Base-by-base conservation (phyloP, 1,284 basidiomycete species). In the Ganoderma lingzhi region DNA sequence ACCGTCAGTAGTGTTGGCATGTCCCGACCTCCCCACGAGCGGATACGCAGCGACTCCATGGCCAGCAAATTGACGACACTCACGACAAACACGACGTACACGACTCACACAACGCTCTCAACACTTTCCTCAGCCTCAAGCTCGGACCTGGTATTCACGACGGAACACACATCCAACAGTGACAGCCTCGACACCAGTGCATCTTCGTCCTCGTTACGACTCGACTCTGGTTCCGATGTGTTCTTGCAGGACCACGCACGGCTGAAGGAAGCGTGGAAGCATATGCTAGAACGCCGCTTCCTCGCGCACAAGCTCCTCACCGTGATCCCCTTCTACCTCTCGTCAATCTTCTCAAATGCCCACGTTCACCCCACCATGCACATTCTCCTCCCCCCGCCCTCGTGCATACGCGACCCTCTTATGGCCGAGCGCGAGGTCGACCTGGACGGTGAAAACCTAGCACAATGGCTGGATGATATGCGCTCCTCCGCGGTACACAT, bases 301-400 rank as follows among this genome's bases (percentile, higher is more conserved):
- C 81, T 93, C 51, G 81, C 88, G 0, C 78, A 86, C 10, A 86
- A 86, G 48, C 78, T 88, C 9, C 80, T 88, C 62, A 85, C 88
- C 23, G 84, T 92, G 64, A 82, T 93, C 64, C 90, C 90, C 0
- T 90, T 93, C 73, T 91, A 93, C 74, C 83, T 93, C 51, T 87
- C 87, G 0, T 84, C 85, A 42, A 83, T 84, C 62, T 93, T 93
- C 72, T 75, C 79, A 8, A 85, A 87, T 60, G 84, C 90, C 65
- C 84, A 85, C 70, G 81, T 84, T 2, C 83, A 87, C 68, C 83
- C 86, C 12, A 80, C 86, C 0, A 75, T 90, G 63, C 84, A 87
- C 55, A 81, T 93, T 35, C 80, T 84, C 35, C 82, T 93, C 5
- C 90, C 91, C 1, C 84, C 84, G 1, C 88, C 85, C 70, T 85